phyloP scores from a whole-genome alignment of 225 moss, liverwort and hornwort genomes.

The Asterella californica region DNA sequence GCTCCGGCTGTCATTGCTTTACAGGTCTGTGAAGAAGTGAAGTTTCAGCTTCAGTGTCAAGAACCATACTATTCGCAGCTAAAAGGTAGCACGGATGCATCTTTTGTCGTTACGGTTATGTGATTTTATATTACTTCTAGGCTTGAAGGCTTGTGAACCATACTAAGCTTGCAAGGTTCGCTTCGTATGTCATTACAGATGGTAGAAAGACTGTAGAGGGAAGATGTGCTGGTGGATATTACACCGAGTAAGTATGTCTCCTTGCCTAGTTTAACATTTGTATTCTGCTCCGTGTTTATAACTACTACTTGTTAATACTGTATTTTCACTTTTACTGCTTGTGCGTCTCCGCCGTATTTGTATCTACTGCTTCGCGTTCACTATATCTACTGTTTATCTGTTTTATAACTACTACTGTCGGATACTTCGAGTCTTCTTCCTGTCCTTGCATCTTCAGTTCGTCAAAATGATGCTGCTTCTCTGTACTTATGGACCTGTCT shows the following conservation, averaged over 20 bases:
- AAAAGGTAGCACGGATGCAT: constrained; percentile 44
- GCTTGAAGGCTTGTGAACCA: not conserved
- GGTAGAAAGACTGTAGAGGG: constrained; percentile 80
- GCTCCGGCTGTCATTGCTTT: not conserved
- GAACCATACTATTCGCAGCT: constrained; percentile 83
- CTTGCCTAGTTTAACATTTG: not conserved
- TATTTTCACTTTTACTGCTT: not conserved
- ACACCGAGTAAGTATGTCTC: constrained; percentile 49
- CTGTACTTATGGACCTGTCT: too few species aligned
- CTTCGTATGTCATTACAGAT: constrained; percentile 36
- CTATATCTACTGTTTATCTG: too few species aligned
- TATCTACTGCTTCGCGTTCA: not conserved
- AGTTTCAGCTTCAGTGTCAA: constrained; percentile 70
- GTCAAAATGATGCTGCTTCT: too few species aligned
- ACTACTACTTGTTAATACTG: too few species aligned
- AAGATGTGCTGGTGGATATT: constrained; percentile 71
- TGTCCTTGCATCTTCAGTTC: not conserved
- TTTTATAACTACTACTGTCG: too few species aligned
- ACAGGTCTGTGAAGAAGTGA: constrained; percentile 54
- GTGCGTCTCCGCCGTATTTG: not conserved
- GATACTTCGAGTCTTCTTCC: too few species aligned
- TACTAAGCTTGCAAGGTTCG: not conserved
- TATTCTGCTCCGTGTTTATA: too few species aligned
- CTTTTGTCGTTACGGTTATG: not conserved
- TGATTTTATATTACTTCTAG: not conserved